Conservation (phyloP, 2,329 filamentous ascomycete genomes). For the Fusarium metavorans region DNA sequence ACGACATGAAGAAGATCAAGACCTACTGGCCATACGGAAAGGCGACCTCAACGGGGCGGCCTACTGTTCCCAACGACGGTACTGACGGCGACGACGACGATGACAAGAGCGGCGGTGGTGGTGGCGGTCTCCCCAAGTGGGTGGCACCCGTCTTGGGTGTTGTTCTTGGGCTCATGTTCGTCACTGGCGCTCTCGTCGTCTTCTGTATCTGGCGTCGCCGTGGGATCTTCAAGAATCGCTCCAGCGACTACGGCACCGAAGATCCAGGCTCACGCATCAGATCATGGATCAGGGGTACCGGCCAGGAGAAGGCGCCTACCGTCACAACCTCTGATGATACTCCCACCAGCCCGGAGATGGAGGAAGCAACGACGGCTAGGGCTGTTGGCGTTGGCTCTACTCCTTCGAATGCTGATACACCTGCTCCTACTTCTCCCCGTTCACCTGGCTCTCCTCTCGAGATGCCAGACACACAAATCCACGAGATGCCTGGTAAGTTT, state of each 20-base stretch:
- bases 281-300: conserved; percentile 64
- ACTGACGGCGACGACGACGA: conserved; percentile 33
- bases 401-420: conserved; percentile 25
- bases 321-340: conserved; percentile 59
- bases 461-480: conserved; percentile 58
- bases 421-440: conserved; percentile 18
- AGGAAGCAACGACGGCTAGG: conserved; percentile 47
- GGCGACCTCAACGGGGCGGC: conserved; percentile 37
- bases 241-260: conserved; percentile 56
- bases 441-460: conserved; percentile 45
- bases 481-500: conserved; percentile 61
- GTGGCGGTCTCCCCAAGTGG: conserved; percentile 63
- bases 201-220: conserved; percentile 66
- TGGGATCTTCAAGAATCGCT: conserved; percentile 53
- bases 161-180: conserved; percentile 68
- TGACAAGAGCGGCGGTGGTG: conserved; percentile 43
- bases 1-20: conserved; percentile 67
- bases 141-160: conserved; percentile 72
- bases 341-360: conserved; percentile 54
- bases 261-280: conserved; percentile 62
- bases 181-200: conserved; percentile 63
- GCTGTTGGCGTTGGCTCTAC: conserved; percentile 19
- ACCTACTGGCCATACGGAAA: conserved; percentile 71
- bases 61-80: conserved; percentile 24
- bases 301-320: conserved; percentile 57